Evolutionary conservation across 2,329 filamentous ascomycete species (phyloP).

Genomic region (Verticillium longisporum): DNA sequence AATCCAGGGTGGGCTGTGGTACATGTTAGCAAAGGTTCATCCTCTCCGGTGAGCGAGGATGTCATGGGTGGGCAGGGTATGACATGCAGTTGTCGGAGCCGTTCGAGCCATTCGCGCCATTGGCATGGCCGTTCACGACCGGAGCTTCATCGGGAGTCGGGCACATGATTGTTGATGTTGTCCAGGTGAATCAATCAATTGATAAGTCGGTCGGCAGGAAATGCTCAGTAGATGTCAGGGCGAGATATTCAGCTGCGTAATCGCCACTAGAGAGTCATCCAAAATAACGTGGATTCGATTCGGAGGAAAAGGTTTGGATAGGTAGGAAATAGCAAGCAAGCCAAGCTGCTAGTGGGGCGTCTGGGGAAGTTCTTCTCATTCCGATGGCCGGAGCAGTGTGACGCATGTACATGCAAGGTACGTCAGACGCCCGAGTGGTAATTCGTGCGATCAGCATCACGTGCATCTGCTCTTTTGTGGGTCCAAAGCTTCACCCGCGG

Average conservation of each 20-base stretch:
- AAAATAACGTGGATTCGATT: background rate
- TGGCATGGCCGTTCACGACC: constrained; percentile 10
- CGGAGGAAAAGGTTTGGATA: background rate
- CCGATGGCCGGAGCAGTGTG: background rate
- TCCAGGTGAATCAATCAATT: background rate
- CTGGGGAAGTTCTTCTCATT: background rate
- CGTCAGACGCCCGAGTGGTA: background rate
- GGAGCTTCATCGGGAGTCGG: constrained; percentile 10
- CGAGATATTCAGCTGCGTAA: background rate
- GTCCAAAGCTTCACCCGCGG: background rate
- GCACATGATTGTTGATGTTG: constrained; percentile 3
- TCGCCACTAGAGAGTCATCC: background rate
- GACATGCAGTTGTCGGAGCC: constrained; percentile 1
- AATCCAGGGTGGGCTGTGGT: constrained; percentile 9
- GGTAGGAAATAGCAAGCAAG: background rate
- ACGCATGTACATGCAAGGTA: background rate
- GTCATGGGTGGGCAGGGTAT: background rate
- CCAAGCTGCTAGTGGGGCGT: background rate
- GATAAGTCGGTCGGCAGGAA: background rate
- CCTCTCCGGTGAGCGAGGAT: background rate
- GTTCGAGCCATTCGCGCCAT: constrained; percentile 8
- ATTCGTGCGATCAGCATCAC: background rate
- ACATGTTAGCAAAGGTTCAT: background rate
- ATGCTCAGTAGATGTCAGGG: background rate
- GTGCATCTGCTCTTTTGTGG: background rate